phyloP scores from a whole-genome alignment of 2,329 filamentous ascomycete genomes.

The Hymenoscyphus fraxineus region DNA sequence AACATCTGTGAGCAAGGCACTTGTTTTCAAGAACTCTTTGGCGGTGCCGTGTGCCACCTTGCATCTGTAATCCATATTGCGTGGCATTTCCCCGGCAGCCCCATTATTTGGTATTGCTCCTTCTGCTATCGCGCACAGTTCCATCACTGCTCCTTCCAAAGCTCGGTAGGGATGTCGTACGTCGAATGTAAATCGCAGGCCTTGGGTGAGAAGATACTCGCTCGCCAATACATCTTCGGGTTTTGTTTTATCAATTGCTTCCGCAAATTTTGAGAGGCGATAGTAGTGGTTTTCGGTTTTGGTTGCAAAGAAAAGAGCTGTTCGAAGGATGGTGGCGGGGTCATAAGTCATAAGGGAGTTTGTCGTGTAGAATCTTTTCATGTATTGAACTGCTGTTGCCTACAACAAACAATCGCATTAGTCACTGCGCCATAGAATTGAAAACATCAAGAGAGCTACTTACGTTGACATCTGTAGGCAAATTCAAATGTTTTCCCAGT shows the following conservation, averaged over 20 bases:
- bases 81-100: slow-evolving; percentile 11
- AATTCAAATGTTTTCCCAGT: slow-evolving; percentile 55
- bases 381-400: slow-evolving; percentile 51
- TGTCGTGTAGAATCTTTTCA: slow-evolving; percentile 91
- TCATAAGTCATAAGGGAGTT: slow-evolving; percentile 97
- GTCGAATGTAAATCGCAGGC: slow-evolving; percentile 88
- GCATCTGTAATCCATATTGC: slow-evolving; percentile 41
- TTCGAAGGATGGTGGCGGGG: slow-evolving; percentile 82
- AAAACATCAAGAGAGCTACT: slow-evolving; percentile 19
- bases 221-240: slow-evolving; percentile 82
- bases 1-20: slow-evolving; percentile 84
- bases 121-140: slow-evolving; percentile 65
- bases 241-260: slow-evolving; percentile 65
- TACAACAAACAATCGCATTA: slow-evolving; percentile 11
- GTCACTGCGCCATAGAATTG: not conserved
- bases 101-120: slow-evolving; percentile 30
- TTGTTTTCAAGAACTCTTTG: slow-evolving; percentile 69
- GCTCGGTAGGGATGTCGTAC: slow-evolving; percentile 87
- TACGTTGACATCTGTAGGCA: slow-evolving; percentile 59
- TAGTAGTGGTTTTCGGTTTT: slow-evolving; percentile 83
- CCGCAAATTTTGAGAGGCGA: slow-evolving; percentile 57
- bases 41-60: slow-evolving; percentile 67
- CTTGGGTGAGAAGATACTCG: slow-evolving; percentile 90
- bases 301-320: slow-evolving; percentile 85
- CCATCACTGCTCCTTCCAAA: slow-evolving; percentile 81